Evolutionary conservation across 2,329 filamentous ascomycete species (phyloP).

Genomic region (Leptosphaerulina australis): DNA sequence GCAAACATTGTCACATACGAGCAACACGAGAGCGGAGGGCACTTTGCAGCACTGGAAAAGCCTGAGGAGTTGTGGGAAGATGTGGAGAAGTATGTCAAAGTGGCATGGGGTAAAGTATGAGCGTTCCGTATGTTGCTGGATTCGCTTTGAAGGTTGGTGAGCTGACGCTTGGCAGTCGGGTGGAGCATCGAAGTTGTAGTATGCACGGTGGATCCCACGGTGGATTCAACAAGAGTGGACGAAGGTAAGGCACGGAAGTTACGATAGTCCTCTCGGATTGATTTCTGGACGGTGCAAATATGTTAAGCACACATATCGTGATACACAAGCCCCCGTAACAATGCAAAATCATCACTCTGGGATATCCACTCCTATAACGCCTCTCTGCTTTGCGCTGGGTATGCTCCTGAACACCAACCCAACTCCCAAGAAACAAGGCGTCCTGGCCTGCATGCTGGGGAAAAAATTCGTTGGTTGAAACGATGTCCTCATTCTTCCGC

Average conservation of each 20-base stretch:
- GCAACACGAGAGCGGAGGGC: conserved; percentile 56
- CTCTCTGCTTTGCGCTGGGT: not conserved
- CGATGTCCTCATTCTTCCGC: conserved; percentile 62
- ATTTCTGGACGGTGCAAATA: no score
- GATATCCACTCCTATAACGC: not conserved
- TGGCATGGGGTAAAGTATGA: conserved; percentile 44
- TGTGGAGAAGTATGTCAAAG: conserved; percentile 53
- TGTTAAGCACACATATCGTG: not conserved
- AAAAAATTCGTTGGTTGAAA: no score
- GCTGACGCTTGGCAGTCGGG: conserved; percentile 2
- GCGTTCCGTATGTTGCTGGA: not conserved
- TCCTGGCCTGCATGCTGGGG: no score
- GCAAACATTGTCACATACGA: conserved; percentile 49
- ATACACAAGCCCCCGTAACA: not conserved
- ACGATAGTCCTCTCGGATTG: no score
- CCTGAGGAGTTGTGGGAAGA: conserved; percentile 53
- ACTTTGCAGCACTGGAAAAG: conserved; percentile 60
- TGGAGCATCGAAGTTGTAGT: conserved; percentile 4
- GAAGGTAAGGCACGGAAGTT: no score
- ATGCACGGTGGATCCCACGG: not conserved
- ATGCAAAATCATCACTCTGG: not conserved
- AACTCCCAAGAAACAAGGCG: no score
- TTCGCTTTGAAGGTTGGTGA: no score
- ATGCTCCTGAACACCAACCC: not conserved
- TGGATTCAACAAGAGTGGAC: not conserved